These are phyloP conservation scores for Dovyalis caffra DNA, from an alignment of 345 rosid genomes.

Conservation along the genomic window DNA sequence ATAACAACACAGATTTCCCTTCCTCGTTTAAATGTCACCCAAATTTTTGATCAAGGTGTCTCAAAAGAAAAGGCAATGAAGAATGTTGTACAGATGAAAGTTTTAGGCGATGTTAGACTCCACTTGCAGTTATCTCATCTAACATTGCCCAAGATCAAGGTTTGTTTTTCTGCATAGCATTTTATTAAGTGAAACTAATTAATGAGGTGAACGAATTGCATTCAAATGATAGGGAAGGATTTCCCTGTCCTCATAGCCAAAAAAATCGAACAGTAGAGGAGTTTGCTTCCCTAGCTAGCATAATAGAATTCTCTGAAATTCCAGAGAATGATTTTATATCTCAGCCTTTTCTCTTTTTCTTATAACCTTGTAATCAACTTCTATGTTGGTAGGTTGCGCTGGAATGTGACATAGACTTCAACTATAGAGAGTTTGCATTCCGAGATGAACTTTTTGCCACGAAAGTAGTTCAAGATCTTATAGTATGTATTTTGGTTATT, in stretches of 20 bases:
- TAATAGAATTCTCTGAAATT: neutral
- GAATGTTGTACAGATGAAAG: conserved; percentile 20
- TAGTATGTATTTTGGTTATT: conserved; percentile 23
- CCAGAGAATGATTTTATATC: neutral
- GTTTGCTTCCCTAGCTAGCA: neutral
- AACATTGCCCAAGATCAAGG: conserved; percentile 35
- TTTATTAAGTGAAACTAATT: neutral
- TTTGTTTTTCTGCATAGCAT: neutral
- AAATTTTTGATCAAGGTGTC: conserved; percentile 1
- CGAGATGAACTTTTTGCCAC: conserved; percentile 7
- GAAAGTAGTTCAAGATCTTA: conserved; percentile 14
- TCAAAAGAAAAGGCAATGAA: conserved; percentile 6
- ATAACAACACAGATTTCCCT: conserved; percentile 22
- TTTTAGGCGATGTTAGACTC: conserved; percentile 23
- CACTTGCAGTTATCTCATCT: conserved; percentile 17
- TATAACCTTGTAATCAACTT: neutral
- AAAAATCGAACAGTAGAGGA: neutral
- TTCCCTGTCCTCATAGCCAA: neutral
- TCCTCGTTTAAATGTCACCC: conserved; percentile 22
- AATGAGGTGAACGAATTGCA: neutral
- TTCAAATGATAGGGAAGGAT: neutral
- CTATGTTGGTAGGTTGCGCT: conserved; percentile 21
- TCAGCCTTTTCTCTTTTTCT: neutral
- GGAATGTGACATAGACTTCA: conserved; percentile 27
- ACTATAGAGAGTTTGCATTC: conserved; percentile 19